Percentiles rank a stretch among this genome's conserved stretches.
phyloP scores from a whole-genome alignment of 495 filamentous ascomycete species.

The Talaromyces ruber region DNA sequence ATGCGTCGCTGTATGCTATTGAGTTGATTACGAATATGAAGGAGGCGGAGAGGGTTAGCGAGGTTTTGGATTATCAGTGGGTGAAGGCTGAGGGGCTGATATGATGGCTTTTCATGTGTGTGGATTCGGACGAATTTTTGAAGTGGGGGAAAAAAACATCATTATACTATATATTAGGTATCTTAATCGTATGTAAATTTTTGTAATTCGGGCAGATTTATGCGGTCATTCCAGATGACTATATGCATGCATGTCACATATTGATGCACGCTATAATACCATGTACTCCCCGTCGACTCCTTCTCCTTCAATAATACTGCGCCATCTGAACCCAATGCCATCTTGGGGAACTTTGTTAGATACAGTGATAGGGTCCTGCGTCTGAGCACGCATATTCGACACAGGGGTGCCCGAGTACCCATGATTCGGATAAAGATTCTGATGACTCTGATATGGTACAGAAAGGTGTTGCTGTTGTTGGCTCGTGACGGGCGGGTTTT shows the following conservation, averaged over 20 bases:
- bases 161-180: background rate
- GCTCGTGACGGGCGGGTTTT: constrained; percentile 20
- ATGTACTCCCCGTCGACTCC: constrained; percentile 7
- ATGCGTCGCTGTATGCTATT: constrained; percentile 9
- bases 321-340: constrained; percentile 6
- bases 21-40: background rate
- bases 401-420: background rate
- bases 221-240: background rate
- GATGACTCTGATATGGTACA: background rate
- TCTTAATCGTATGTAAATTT: background rate
- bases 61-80: background rate
- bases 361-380: constrained; percentile 6
- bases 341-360: background rate
- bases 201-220: background rate
- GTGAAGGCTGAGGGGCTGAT: background rate
- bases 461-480: constrained; percentile 1
- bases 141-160: background rate
- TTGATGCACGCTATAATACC: background rate
- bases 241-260: background rate
- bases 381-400: constrained; percentile 4
- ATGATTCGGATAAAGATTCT: constrained; percentile 1
- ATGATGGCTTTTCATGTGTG: background rate
- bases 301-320: constrained; percentile 6
- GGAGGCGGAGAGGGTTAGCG: background rate
- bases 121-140: background rate